Conservation (phyloP, 768 basidiomycete species). For the Boletus pseudopeckii region DNA sequence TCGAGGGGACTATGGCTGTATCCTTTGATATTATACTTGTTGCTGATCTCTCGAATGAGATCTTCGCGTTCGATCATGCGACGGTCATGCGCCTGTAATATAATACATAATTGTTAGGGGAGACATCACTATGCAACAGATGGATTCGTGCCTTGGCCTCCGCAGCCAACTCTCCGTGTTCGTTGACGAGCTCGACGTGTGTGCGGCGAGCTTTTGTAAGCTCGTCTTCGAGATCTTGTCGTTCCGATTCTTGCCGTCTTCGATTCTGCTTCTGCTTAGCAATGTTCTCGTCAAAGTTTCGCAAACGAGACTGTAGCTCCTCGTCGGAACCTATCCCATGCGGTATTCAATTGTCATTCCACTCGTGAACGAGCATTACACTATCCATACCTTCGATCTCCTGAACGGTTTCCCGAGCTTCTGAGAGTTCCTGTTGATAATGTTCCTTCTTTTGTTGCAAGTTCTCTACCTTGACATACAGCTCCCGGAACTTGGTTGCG, state of each 20-base stretch:
- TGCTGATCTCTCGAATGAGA: slow-evolving; percentile 65
- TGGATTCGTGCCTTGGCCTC: slow-evolving; percentile 60
- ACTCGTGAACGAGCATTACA: not conserved
- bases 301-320: slow-evolving; percentile 55
- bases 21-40: slow-evolving; percentile 69
- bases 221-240: slow-evolving; percentile 63
- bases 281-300: slow-evolving; percentile 60
- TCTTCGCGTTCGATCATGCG: slow-evolving; percentile 70
- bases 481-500: slow-evolving; percentile 81
- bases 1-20: slow-evolving; percentile 69
- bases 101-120: not conserved
- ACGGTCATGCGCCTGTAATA: slow-evolving; percentile 63
- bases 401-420: slow-evolving; percentile 59
- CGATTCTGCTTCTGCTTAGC: slow-evolving; percentile 47
- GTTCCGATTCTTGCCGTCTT: slow-evolving; percentile 44
- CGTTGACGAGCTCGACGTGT: slow-evolving; percentile 54
- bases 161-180: slow-evolving; percentile 66
- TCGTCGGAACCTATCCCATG: slow-evolving; percentile 60
- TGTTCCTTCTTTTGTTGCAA: slow-evolving; percentile 60
- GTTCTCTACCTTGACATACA: slow-evolving; percentile 67
- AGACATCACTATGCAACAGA: not conserved
- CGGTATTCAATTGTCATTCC: not conserved
- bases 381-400: slow-evolving; percentile 54
- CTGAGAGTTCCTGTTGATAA: slow-evolving; percentile 57
- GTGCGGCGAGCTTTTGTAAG: slow-evolving; percentile 44